Conservation (phyloP, 2,329 filamentous ascomycete genomes). For the Colletotrichum sp. region DNA sequence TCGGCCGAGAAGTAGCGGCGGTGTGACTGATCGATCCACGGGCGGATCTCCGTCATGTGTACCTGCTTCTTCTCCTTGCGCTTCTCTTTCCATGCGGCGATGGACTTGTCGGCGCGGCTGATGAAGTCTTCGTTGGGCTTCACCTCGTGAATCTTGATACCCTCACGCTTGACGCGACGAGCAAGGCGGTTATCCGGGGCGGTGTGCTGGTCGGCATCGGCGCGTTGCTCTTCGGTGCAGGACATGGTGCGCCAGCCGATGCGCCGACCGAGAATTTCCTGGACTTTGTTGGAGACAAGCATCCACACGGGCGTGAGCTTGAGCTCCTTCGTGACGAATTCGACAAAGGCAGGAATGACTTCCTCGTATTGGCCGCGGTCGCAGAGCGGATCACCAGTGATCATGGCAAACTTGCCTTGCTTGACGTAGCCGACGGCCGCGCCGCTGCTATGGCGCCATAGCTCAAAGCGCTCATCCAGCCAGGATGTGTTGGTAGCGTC, state of each 20-base stretch:
- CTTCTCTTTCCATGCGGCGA: slow-evolving; percentile 79
- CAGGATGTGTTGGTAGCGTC: slow-evolving; percentile 94
- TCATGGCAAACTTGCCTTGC: slow-evolving; percentile 78
- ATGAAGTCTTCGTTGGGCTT: slow-evolving; percentile 73
- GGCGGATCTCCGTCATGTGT: slow-evolving; percentile 87
- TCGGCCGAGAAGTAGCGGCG: slow-evolving; percentile 85
- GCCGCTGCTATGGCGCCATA: slow-evolving; percentile 86
- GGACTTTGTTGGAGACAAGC: slow-evolving; percentile 78
- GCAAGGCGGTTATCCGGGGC: slow-evolving; percentile 78
- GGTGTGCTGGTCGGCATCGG: slow-evolving; percentile 76
- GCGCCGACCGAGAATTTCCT: slow-evolving; percentile 80
- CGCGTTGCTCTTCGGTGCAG: slow-evolving; percentile 86
- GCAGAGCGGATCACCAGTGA: slow-evolving; percentile 87
- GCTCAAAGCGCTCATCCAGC: slow-evolving; percentile 86
- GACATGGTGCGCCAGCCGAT: slow-evolving; percentile 89
- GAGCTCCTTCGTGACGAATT: slow-evolving; percentile 73
- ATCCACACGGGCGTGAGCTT: slow-evolving; percentile 86
- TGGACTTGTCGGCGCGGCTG: slow-evolving; percentile 71
- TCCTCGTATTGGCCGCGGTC: slow-evolving; percentile 77
- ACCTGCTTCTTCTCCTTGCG: slow-evolving; percentile 84
- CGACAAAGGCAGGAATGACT: slow-evolving; percentile 76
- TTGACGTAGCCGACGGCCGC: slow-evolving; percentile 86
- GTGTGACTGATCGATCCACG: slow-evolving; percentile 85
- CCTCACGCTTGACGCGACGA: slow-evolving; percentile 80
- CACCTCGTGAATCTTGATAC: slow-evolving; percentile 79